Base-by-base conservation (phyloP, 2,329 filamentous ascomycete species). In the Aschersonia sp. region DNA sequence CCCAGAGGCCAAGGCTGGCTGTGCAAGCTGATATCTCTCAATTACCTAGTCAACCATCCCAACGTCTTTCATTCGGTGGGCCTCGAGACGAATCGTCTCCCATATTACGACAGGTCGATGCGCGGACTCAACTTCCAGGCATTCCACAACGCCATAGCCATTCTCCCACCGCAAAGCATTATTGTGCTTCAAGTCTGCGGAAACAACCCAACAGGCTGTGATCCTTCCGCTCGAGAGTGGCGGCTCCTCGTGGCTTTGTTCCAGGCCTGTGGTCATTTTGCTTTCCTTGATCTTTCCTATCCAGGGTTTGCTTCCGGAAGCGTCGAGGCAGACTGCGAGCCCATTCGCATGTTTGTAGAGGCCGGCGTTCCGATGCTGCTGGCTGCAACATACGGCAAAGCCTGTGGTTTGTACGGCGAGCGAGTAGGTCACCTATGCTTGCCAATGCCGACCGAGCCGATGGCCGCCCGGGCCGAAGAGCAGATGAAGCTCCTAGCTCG, bases 401-500 rank as follows among this genome's bases (percentile, higher is more conserved):
- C 35, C 35, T 38, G 6, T 38, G 35, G 35, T 38, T 12, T 38
- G 35, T 38, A 38, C 35, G 35, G 35, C 35, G 35, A 38, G 35
- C 35, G 35, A 38, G 35, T 38, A 38, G 35, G 35, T 12, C 35
- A 38, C 35, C 35, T 38, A 6, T 38, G 35, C 35, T 12, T 38
- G 12, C 35, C 35, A 12, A 38, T 38, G 35, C 35, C 35, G 35
- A 38, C 6, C 35, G 12, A 38, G 12, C 35, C 10, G 44, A 32
- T 10, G 44, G 28, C 31, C n/a, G 7, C 20, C 30, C n/a, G 31
- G 30, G 30, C 20, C 28, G 46, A 42, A 4, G 46, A 35, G 31
- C 45, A 43, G 4, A 47, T 41, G 45, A 47, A 47, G n/a, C 20
- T 66, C 20, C 44, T 38, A 20, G 44, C 44, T 30, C 31, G 44